phyloP scores from a whole-genome alignment of 169 alveolate genomes.

The Theileria luwenshuni region DNA sequence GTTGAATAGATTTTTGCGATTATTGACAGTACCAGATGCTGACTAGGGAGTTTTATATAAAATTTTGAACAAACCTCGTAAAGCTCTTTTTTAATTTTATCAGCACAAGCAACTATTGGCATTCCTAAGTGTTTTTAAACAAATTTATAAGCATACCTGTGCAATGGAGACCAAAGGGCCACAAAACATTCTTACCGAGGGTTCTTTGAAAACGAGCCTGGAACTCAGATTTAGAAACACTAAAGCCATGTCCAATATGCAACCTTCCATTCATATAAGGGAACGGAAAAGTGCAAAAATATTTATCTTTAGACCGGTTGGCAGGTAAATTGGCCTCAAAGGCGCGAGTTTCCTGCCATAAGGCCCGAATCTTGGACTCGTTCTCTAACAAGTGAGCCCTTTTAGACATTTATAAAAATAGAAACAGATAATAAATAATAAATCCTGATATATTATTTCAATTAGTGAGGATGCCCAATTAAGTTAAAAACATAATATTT shows the following conservation, averaged over 20 bases:
- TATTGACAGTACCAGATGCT: neutral
- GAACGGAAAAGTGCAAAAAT: conserved; percentile 95
- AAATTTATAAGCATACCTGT: conserved; percentile 84
- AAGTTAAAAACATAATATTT: neutral
- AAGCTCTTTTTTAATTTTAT: conserved; percentile 86
- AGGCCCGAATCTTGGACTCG: conserved; percentile 83
- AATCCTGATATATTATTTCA: neutral
- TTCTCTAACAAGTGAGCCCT: conserved; percentile 87
- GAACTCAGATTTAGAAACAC: conserved; percentile 96
- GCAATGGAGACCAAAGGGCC: conserved; percentile 99
- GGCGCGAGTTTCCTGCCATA: conserved; percentile 87
- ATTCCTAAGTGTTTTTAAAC: conserved; percentile 67
- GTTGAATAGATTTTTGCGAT: neutral
- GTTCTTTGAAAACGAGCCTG: conserved; percentile 94
- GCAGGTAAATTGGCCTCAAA: conserved; percentile 85
- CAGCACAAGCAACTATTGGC: conserved; percentile 98
- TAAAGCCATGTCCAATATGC: conserved; percentile 98
- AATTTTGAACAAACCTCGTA: conserved; percentile 19
- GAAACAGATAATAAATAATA: neutral
- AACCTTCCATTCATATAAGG: conserved; percentile 99
- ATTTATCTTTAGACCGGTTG: conserved; percentile 83
- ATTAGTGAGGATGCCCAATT: neutral
- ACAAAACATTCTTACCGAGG: conserved; percentile 91
- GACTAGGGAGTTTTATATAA: neutral
- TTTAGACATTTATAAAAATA: conserved; percentile 70